Conservation (phyloP, 2,329 filamentous ascomycete species). For the Phialemonium atrogriseum region DNA sequence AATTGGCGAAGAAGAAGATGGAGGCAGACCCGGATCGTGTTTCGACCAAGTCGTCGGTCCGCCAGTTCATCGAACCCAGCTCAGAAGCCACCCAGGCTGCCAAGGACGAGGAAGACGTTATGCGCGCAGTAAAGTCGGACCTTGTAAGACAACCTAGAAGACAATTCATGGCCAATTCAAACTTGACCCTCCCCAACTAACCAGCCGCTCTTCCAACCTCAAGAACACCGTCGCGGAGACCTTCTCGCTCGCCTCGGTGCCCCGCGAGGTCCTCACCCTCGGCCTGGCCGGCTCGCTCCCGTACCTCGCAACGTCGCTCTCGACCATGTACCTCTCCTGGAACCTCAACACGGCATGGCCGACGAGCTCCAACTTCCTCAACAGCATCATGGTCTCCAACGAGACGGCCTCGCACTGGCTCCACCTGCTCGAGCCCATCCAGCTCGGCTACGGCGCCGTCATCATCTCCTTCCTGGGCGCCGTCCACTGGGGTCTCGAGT, state of each 20-base stretch:
- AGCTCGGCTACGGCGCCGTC: conserved; percentile 84
- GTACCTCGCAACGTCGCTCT: conserved; percentile 75
- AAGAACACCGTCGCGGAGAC: conserved; percentile 61
- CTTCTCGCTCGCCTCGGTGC: conserved; percentile 56
- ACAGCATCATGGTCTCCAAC: conserved; percentile 58
- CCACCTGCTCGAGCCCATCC: conserved; percentile 71
- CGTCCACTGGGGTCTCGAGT: conserved; percentile 89
- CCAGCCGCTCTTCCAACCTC: background rate
- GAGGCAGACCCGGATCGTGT: conserved; percentile 52
- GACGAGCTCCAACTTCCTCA: conserved; percentile 51
- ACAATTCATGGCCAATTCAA: no score
- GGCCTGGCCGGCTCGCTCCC: conserved; percentile 75
- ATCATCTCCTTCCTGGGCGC: conserved; percentile 92
- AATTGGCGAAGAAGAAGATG: conserved; percentile 46
- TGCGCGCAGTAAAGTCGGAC: conserved; percentile 32
- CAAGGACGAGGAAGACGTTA: conserved; percentile 17
- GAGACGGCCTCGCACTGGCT: conserved; percentile 66
- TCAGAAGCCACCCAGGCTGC: conserved; percentile 10
- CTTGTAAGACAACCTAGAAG: no score
- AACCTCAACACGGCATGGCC: conserved; percentile 64
- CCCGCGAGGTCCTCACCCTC: conserved; percentile 57
- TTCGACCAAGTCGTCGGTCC: conserved; percentile 46
- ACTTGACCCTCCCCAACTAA: conserved; percentile 6
- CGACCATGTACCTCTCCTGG: conserved; percentile 76
- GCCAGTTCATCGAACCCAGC: conserved; percentile 37